phyloP scores from a whole-genome alignment of 2,329 filamentous ascomycete genomes.

The Monilinia fructigena region DNA sequence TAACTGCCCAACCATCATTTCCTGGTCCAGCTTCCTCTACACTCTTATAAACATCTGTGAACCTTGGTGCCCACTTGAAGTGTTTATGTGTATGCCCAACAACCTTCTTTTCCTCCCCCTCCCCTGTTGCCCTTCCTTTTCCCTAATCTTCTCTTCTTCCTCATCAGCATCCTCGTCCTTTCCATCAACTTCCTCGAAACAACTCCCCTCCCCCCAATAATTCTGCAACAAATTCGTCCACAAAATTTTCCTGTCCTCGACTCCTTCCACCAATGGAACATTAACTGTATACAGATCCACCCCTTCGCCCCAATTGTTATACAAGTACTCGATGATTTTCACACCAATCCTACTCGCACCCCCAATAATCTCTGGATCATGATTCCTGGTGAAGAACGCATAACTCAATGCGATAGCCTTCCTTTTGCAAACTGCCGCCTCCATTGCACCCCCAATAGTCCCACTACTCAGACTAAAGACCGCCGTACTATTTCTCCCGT shows the following conservation, averaged over 20 bases:
- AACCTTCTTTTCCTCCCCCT: slow-evolving; percentile 39
- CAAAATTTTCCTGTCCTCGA: slow-evolving; percentile 70
- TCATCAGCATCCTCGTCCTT: slow-evolving; percentile 63
- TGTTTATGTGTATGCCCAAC: slow-evolving; percentile 70
- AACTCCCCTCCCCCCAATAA: slow-evolving; percentile 79
- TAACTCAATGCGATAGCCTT: slow-evolving; percentile 81
- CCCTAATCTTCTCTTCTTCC: slow-evolving; percentile 67
- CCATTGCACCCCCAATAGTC: slow-evolving; percentile 73
- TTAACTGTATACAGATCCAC: slow-evolving; percentile 91
- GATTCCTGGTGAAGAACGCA: slow-evolving; percentile 79
- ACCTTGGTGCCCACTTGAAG: slow-evolving; percentile 91
- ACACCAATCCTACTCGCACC: slow-evolving; percentile 74
- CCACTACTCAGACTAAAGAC: slow-evolving; percentile 76
- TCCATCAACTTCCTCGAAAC: slow-evolving; percentile 77
- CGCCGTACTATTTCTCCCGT: slow-evolving; percentile 78
- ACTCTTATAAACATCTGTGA: slow-evolving; percentile 82
- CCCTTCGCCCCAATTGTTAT: slow-evolving; percentile 68
- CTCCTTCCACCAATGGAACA: slow-evolving; percentile 76
- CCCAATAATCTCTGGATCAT: slow-evolving; percentile 77
- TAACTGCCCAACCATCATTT: slow-evolving; percentile 91
- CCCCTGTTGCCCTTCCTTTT: slow-evolving; percentile 51
- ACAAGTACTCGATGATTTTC: slow-evolving; percentile 75
- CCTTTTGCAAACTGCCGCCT: slow-evolving; percentile 69
- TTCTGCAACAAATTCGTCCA: slow-evolving; percentile 89
- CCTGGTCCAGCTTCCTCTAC: slow-evolving; percentile 77